Base-by-base conservation (phyloP, 192 early-diverging fungal genomes). In the Coemansia sp. region DNA sequence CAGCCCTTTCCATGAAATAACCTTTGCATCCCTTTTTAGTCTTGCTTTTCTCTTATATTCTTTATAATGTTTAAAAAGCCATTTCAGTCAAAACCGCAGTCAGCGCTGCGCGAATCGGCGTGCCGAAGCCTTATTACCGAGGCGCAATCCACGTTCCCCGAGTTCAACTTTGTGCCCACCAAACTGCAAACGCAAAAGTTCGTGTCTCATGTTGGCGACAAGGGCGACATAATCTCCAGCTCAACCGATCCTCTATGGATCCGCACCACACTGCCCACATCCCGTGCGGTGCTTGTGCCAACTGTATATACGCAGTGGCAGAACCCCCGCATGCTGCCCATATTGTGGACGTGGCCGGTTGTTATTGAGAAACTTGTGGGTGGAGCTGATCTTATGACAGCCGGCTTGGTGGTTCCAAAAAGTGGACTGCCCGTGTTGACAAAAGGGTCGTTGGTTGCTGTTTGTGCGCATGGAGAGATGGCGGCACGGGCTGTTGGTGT, bases 241-340 rank as follows among this genome's bases (percentile, higher is more conserved):
- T 75, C 85, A 1, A 83, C 82, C 1, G 81, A 84, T 0, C 91
- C 91, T 16, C 55, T 89, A 17, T 91, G 92, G 86, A 79, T 92
- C 54, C 87, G 76, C 57, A 77, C 86, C 6, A 78, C 83, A 45
- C 50, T 72, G 38, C 59, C 73, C 41, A 56, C 71, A 31, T 43
- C 72, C 35, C 16, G 58, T 7, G 8, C 6, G 31, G 31, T 35
- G 23, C 82, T 91, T n/a, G 75, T 88, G 7, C 91, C 90, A 27
- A 87, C 90, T 0, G 87, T 95, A 4, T 93, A 95, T 61, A 89
- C 85, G 16, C 77, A 91, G 43, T 93, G 93, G 93, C 72, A 69
- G 62, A 85, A 87, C 65, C 90, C 92, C 0, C 54, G 31, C 16
- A 71, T 90, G 62, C 68, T 91, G 22, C 88, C 91, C 17, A 82